phyloP scores from a whole-genome alignment of 179 eudicot genomes.

The Sideroxylon spinosum region DNA sequence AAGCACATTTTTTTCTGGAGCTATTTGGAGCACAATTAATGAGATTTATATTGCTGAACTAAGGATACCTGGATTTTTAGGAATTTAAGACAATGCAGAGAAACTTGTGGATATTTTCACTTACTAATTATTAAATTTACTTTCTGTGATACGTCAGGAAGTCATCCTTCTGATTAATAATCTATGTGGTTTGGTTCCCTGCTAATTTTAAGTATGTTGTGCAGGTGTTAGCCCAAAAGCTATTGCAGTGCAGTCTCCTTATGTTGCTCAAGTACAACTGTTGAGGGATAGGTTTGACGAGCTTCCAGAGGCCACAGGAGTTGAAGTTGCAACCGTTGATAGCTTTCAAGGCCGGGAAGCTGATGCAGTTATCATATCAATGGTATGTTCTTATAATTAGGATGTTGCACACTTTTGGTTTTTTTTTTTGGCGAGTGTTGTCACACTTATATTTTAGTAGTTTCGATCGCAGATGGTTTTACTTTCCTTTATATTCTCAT shows the following conservation, averaged over 20 bases:
- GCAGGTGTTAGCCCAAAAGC: constrained; percentile 77
- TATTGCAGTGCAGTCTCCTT: constrained; percentile 83
- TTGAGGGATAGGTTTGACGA: constrained; percentile 73
- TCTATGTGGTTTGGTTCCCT: not conserved
- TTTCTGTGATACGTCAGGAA: not conserved
- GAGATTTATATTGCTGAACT: not conserved
- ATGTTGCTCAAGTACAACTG: constrained; percentile 90
- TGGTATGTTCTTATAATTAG: constrained; percentile 40
- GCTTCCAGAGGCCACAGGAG: constrained; percentile 52
- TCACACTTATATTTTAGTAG: not conserved
- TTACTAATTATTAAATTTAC: not conserved
- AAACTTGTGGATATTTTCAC: not conserved
- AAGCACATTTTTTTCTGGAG: not conserved
- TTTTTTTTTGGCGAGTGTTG: not conserved
- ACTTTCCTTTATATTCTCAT: not conserved
- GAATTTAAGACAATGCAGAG: not conserved
- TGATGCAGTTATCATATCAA: constrained; percentile 84
- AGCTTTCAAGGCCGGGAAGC: constrained; percentile 97
- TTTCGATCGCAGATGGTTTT: constrained; percentile 1
- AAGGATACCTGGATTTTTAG: not conserved
- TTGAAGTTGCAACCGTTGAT: constrained; percentile 83
- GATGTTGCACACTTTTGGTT: too few species aligned
- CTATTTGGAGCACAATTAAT: not conserved
- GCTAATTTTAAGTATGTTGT: constrained; percentile 13
- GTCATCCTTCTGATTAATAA: not conserved